phyloP scores from a whole-genome alignment of 139 green algal species.

The Chlamydomonas sphaeroides region DNA sequence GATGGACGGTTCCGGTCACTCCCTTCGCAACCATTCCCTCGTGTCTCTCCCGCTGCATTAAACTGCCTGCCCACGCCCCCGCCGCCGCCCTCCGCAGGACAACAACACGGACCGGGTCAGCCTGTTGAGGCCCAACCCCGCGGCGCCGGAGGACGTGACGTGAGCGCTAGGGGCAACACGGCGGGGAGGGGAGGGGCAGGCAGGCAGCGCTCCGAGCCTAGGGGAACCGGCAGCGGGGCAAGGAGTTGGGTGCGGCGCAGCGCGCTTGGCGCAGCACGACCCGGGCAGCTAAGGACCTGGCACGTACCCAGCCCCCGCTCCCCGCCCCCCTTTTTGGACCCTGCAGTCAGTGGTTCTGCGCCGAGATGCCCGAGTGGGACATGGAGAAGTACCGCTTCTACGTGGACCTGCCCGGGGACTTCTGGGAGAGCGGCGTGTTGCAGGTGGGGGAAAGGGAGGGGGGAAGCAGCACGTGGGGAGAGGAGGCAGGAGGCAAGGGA shows the following conservation, averaged over 20 bases:
- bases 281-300: too few species aligned
- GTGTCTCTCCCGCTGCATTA: too few species aligned
- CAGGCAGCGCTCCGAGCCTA: too few species aligned
- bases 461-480: too few species aligned
- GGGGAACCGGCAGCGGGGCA: too few species aligned
- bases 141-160: slow-evolving; percentile 64
- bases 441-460: slow-evolving; percentile 19
- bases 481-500: slow-evolving; percentile 48
- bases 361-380: slow-evolving; percentile 73
- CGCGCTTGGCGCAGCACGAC: too few species aligned
- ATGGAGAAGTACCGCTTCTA: slow-evolving; percentile 85
- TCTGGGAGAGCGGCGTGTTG: slow-evolving; percentile 67
- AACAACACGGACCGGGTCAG: slow-evolving; percentile 33
- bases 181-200: background rate
- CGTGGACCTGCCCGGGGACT: slow-evolving; percentile 73
- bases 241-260: too few species aligned
- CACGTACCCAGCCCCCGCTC: too few species aligned
- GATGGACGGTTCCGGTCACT: too few species aligned
- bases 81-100: too few species aligned
- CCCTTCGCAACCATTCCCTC: too few species aligned
- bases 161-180: slow-evolving; percentile 18
- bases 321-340: background rate
- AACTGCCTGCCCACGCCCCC: too few species aligned
- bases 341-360: slow-evolving; percentile 65
- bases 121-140: slow-evolving; percentile 57